Evolutionary conservation across 177 flowering plant genomes (phyloP).

Genomic region (Telopea speciosissima): DNA sequence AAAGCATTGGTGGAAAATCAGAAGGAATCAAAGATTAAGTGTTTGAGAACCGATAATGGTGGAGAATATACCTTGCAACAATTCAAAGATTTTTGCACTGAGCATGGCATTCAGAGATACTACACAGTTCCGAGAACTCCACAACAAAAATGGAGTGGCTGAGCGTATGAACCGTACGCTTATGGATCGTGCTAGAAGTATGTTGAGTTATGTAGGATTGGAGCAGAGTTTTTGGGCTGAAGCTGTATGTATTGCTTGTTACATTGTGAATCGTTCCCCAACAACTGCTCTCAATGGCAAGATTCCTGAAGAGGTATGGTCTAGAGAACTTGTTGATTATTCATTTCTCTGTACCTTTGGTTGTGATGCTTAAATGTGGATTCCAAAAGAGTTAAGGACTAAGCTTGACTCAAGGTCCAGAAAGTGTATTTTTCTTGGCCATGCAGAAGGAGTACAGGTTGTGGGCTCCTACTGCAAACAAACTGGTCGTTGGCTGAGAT

Average conservation of each 20-base stretch:
- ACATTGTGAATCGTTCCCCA: neutral
- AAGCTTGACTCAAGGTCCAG: neutral
- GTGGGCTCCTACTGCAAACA: neutral
- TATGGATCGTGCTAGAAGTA: neutral
- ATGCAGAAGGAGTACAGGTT: neutral
- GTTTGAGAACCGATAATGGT: too few relatives aligned
- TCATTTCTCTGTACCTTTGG: neutral
- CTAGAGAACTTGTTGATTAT: neutral
- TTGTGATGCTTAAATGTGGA: constrained; percentile 3
- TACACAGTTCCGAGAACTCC: neutral
- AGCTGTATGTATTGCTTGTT: neutral
- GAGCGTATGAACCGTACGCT: neutral
- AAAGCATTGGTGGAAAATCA: too few relatives aligned
- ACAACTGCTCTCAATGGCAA: neutral
- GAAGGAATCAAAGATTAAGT: too few relatives aligned
- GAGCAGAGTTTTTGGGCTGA: neutral
- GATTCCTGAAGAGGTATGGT: neutral
- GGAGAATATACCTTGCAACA: too few relatives aligned
- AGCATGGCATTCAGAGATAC: neutral
- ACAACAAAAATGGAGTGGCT: neutral
- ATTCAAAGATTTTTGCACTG: neutral
- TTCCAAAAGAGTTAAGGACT: constrained; percentile 2
- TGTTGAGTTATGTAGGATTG: neutral
- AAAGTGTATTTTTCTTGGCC: neutral
- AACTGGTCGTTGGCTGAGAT: neutral